These are phyloP conservation scores for Apiospora aurea DNA, from an alignment of 2,329 filamentous ascomycete genomes.

Conservation along the genomic window DNA sequence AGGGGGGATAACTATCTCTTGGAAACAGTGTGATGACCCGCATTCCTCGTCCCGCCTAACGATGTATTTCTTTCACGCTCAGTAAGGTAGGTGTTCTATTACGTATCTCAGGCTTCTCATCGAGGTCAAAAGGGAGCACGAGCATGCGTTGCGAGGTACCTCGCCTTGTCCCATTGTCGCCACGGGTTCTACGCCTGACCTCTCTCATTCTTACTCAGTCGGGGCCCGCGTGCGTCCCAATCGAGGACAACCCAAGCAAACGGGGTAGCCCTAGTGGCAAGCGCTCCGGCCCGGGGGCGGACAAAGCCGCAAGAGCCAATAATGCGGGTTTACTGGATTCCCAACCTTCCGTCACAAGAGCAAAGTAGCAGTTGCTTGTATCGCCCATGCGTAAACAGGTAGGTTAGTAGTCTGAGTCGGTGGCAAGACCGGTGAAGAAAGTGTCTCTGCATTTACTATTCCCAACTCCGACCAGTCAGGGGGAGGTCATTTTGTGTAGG, in stretches of 20 bases:
- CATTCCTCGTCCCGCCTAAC: background rate
- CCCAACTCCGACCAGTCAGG: background rate
- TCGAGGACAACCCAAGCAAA: background rate
- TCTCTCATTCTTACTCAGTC: background rate
- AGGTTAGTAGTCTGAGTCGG: background rate
- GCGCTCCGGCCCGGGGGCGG: conserved; percentile 11
- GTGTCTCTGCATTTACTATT: background rate
- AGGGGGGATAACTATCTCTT: conserved; percentile 1
- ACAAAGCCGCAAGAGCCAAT: background rate
- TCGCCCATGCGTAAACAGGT: background rate
- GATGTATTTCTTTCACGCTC: background rate
- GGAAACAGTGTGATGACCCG: background rate
- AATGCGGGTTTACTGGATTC: background rate
- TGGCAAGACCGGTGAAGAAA: background rate
- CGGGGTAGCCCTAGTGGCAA: background rate
- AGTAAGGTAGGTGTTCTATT: background rate
- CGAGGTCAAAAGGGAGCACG: background rate
- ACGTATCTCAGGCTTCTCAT: too few relatives aligned
- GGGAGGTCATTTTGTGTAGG: background rate
- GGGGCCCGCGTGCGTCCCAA: background rate
- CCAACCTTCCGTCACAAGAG: background rate
- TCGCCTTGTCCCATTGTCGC: background rate
- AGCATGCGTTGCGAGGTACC: background rate
- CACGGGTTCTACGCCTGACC: background rate
- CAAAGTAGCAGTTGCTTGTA: background rate